Base-by-base conservation (phyloP, 306 rosid species). In the Ammopiptanthus mongolicus region DNA sequence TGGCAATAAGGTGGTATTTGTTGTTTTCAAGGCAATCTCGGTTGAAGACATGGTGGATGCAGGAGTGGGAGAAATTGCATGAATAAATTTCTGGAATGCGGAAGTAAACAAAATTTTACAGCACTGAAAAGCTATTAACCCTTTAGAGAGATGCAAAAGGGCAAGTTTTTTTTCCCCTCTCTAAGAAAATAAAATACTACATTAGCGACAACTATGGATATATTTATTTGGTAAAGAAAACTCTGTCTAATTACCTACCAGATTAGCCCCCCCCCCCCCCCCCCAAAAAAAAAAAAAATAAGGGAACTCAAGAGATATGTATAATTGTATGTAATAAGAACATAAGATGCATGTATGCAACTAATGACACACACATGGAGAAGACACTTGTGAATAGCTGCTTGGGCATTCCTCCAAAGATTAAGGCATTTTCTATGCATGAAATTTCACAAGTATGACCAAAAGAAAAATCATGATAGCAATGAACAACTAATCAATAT, bases 21-120 rank as follows among this genome's bases (percentile, higher is more conserved):
- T 37, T 31, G 96, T 67, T 85, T 86, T 88, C 81, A 74, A 68
- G 81, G 89, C 86, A 86, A 95, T 85, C 74, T 95, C 97, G 17
- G 86, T 28, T 25, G 93, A 90, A 81, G 96, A 86, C 97, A 95
- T 92, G 72, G 83, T 73, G 59, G 97, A 87, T 52, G 97, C 93
- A 55, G 97, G 99, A 52, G 88, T 86, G 6, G 99, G 99, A 83
- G 99, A 90, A 80, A 95, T 42, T 44, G 99, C 99, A 84, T 90
- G 97, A 84, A 95, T 88, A 89, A 95, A 95, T 84, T 95, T 95
- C 99, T 92, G 97, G 51, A 77, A 82, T 74, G 78, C 47, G 86
- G 52, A 69, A 29, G 42, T 37, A 33, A 77, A 25, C 44, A 66
- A 42, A 60, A 65, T 62, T 73, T 86, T 37, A 74, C 15, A 65